Evolutionary conservation across 2,329 filamentous ascomycete species (phyloP).

Genomic region (Zymoseptoria ardabiliae): DNA sequence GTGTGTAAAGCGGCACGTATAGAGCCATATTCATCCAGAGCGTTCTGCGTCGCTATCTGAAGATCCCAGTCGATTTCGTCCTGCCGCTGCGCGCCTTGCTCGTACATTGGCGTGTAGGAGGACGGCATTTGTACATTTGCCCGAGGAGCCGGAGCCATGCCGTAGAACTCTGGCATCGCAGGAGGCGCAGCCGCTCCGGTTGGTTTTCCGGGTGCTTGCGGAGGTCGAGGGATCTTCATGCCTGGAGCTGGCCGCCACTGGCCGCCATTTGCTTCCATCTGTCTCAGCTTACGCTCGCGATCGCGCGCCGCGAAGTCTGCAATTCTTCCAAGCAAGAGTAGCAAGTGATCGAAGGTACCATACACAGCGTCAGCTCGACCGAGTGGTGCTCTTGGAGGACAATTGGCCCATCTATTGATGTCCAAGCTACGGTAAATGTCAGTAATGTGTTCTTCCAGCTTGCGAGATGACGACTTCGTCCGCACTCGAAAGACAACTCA

Average conservation of each 20-base stretch:
- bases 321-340: slow-evolving; percentile 72
- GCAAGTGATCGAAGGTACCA: slow-evolving; percentile 80
- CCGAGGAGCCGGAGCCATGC: slow-evolving; percentile 39
- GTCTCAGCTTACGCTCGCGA: slow-evolving; percentile 66
- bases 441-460: not conserved
- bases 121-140: slow-evolving; percentile 36
- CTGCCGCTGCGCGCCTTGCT: slow-evolving; percentile 31
- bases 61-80: slow-evolving; percentile 47
- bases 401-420: slow-evolving; percentile 75
- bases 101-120: slow-evolving; percentile 30
- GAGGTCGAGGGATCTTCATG: slow-evolving; percentile 38
- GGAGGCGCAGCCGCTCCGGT: slow-evolving; percentile 5
- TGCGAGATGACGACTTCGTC: not conserved
- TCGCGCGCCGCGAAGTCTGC: slow-evolving; percentile 73
- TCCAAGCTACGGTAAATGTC: slow-evolving; percentile 55
- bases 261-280: slow-evolving; percentile 52
- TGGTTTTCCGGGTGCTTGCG: slow-evolving; percentile 23
- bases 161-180: slow-evolving; percentile 45
- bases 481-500: slow-evolving; percentile 45
- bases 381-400: slow-evolving; percentile 74
- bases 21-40: slow-evolving; percentile 68
- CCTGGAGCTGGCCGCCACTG: slow-evolving; percentile 49
- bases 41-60: slow-evolving; percentile 58
- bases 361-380: slow-evolving; percentile 73
- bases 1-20: slow-evolving; percentile 65